Evolutionary conservation across 257 asterid genomes (phyloP), one percentile per base, ranked within the genome.

Genomic region (Mentha longifolia): DNA sequence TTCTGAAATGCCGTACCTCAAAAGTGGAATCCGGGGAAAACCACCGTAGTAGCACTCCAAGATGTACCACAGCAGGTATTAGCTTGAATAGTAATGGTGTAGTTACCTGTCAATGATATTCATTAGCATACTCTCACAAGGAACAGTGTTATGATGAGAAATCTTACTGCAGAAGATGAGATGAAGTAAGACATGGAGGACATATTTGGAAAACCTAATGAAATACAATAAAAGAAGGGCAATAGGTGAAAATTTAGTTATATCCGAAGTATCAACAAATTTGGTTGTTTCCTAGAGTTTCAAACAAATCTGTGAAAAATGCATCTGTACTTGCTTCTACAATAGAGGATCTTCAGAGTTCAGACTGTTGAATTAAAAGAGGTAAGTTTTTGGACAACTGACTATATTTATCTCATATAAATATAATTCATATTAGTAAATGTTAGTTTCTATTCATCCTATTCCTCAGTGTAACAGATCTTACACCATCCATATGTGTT

Each of bases 61-160:
- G 90, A 76, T 77, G 96, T 68, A 88, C 81, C 61, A 89, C 92
- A 50, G 84, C 90, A 71, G 96, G 97, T 78, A 88, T 90, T 84
- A 88, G 80, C 83, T 88, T 90, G 88, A 90, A 90, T 50, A 90
- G 79, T 65, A 90, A 82, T 35, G 97, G 95, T 30, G 95, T 90
- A 39, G 97, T 90, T 46, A 90, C 91, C 97, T 88, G 86, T 83
- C 74, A 42, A 73, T 71, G 56, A 41, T 39, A 70, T 50, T 65
- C n/a, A n/a, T n/a, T n/a, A n/a, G n/a, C n/a, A n/a, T n/a, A n/a
- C n/a, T n/a, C n/a, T n/a, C n/a, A n/a, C n/a, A n/a, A n/a, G n/a
- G n/a, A n/a, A n/a, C n/a, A n/a, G n/a, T n/a, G n/a, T n/a, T 55
- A 9, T 50, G 46, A 58, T 47, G 4, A 31, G 51, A 47, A 31